Base-by-base conservation (phyloP, 148 eudicot genomes). In the Rhododendron ovatum region DNA sequence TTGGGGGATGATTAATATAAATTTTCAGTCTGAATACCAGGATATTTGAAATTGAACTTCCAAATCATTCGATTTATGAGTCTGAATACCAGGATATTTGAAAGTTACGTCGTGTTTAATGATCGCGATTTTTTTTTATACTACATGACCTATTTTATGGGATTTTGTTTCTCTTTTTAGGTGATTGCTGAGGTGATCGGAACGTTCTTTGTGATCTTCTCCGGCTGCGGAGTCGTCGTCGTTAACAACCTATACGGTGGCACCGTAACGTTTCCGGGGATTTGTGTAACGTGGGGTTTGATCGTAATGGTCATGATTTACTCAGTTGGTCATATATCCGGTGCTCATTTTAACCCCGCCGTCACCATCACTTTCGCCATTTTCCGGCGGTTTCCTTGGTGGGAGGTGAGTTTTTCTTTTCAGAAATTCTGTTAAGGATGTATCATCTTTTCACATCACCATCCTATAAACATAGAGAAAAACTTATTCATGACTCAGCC, bases 261-360 rank as follows among this genome's bases (percentile, higher is more conserved):
- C 13, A 89, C 24, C 1, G 80, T 96, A 0, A 94, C 98, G 4
- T 95, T 95, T 65, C 98, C 99, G 0, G 99, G 99, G 5, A 87
- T 96, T 28, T 92, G 94, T 30, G 91, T 94, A 69, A 92, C 96
- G 9, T 96, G 98, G 98, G 99, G 99, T 12, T 81, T 94, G 2
- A 92, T 93, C 10, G 98, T 95, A 1, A 92, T 93, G 97, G 98
- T 93, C 57, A 95, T 95, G 98, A 63, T 95, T 51, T 96, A 96
- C 86, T 77, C 98, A 1, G 86, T 96, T 10, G 96, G 96, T 10
- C 99, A 96, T 74, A 89, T 96, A 13, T 96, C 99, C 22, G 99
- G 99, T 10, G 99, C 94, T 17, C 99, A 96, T 63, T 95, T 96
- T 80, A 96, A 96, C 61, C 99, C 99, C 3, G 98, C 98, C 0